Evolutionary conservation across 164 flowering plant species (phyloP).

Genomic region (Brasenia schreberi): DNA sequence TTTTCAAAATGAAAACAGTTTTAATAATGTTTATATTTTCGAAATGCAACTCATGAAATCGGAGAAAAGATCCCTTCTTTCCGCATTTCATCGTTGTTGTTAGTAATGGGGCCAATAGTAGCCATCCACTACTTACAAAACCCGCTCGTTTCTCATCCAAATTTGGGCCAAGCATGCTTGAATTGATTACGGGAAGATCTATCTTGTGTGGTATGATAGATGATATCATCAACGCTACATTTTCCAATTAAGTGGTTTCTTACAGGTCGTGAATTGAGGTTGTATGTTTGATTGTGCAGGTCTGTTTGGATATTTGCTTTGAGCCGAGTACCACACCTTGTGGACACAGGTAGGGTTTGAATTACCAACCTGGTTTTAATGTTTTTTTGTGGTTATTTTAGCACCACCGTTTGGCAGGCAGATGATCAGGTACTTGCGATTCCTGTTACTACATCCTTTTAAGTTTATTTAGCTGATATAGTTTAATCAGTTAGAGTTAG

Average conservation of each 20-base stretch:
- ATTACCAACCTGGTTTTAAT: neutral
- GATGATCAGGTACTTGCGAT: neutral
- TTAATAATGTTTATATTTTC: too few relatives aligned
- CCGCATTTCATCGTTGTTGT: too few relatives aligned
- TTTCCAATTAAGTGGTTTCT: neutral
- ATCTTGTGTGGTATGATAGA: slow-evolving; percentile 72
- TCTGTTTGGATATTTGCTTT: slow-evolving; percentile 84
- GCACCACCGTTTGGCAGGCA: neutral
- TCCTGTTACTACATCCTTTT: neutral
- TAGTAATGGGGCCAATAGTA: too few relatives aligned
- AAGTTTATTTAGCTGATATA: slow-evolving; percentile 4
- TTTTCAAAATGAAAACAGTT: too few relatives aligned
- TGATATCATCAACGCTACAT: neutral
- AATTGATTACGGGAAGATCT: slow-evolving; percentile 79
- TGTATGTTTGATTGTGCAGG: slow-evolving; percentile 29
- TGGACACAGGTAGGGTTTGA: slow-evolving; percentile 73
- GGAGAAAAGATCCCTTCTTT: too few relatives aligned
- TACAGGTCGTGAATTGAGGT: neutral
- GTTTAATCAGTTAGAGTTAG: slow-evolving; percentile 82
- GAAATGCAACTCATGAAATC: too few relatives aligned
- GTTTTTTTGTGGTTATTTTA: neutral
- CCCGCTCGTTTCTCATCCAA: too few relatives aligned
- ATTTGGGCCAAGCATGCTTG: slow-evolving; percentile 18
- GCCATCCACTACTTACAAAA: too few relatives aligned
- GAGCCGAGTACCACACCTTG: slow-evolving; percentile 94